These are phyloP conservation scores for Rhodotorula sp. DNA, from an alignment of 1,284 basidiomycete genomes.

Conservation along the genomic window DNA sequence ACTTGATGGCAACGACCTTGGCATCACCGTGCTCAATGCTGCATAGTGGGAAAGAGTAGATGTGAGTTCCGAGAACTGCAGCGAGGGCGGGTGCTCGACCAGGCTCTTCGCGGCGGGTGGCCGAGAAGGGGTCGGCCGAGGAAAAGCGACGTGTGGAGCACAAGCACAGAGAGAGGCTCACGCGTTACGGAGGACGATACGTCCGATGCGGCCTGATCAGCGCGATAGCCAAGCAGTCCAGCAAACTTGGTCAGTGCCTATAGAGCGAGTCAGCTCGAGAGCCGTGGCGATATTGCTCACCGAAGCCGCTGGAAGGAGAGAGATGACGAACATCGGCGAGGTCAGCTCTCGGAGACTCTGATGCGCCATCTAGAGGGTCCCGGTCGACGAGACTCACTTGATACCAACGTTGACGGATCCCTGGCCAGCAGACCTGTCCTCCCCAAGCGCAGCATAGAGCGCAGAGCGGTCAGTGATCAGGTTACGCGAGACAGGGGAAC, in stretches of 20 bases:
- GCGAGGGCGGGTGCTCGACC: neutral
- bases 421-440: conserved; percentile 20
- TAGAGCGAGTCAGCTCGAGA: neutral
- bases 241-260: neutral
- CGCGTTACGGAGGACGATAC: conserved; percentile 96
- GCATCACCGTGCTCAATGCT: conserved; percentile 66
- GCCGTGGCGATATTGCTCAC: conserved; percentile 56
- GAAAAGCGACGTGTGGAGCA: neutral
- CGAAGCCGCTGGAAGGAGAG: conserved; percentile 62
- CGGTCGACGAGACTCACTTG: conserved; percentile 66
- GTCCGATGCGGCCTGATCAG: conserved; percentile 86
- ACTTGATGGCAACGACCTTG: conserved; percentile 53
- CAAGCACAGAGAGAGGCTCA: neutral
- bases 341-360: conserved; percentile 11
- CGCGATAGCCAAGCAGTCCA: neutral
- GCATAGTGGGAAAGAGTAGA: neutral
- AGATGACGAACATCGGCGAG: conserved; percentile 3
- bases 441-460: neutral
- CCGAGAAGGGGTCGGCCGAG: neutral
- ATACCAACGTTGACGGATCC: conserved; percentile 70
- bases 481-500: neutral
- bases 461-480: neutral
- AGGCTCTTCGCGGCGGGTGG: neutral
- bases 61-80: neutral
- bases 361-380: conserved; percentile 14